Percentiles rank a stretch among this genome's conserved stretches.
phyloP scores from a whole-genome alignment of 768 basidiomycete genomes.

The Amyloporia xantha region DNA sequence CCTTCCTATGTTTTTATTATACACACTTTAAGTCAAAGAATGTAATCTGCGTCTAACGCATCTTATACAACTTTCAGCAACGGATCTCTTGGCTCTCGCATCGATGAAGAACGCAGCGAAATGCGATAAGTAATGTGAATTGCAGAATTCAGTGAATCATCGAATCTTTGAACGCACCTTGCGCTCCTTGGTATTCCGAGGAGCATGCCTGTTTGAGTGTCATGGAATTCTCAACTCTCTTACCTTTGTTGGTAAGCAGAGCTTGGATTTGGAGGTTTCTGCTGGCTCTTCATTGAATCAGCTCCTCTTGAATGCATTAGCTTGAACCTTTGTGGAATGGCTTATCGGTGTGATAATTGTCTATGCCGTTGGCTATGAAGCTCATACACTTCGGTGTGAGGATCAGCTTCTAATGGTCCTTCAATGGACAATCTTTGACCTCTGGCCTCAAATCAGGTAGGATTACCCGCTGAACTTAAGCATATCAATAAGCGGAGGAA shows the following conservation, averaged over 20 bases:
- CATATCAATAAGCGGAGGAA: conserved; percentile 88
- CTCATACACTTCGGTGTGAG: conserved; percentile 22
- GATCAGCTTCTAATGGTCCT: conserved; percentile 20
- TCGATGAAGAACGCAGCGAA: conserved; percentile 79
- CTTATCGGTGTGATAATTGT: conserved; percentile 48
- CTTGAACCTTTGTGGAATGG: conserved; percentile 18
- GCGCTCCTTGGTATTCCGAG: conserved; percentile 69
- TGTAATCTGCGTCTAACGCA: conserved; percentile 14
- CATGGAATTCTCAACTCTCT: conserved; percentile 47
- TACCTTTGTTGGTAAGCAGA: conserved; percentile 24
- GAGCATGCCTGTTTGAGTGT: conserved; percentile 77
- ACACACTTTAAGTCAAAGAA: conserved; percentile 16
- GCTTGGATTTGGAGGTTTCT: conserved; percentile 37
- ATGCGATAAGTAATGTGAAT: conserved; percentile 80
- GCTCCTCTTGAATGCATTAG: conserved; percentile 46
- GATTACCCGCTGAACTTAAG: conserved; percentile 85
- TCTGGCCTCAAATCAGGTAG: conserved; percentile 77
- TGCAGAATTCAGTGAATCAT: conserved; percentile 80
- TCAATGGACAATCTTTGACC: conserved; percentile 23
- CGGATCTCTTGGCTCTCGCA: conserved; percentile 59
- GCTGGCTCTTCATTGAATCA: conserved; percentile 25
- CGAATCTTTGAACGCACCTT: conserved; percentile 81
- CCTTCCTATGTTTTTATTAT: conserved; percentile 14
- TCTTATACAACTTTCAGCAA: conserved; percentile 23
- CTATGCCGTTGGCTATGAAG: conserved; percentile 32